Conservation (phyloP, 1,139 yeast species). For the Geotrichum fermentans region DNA sequence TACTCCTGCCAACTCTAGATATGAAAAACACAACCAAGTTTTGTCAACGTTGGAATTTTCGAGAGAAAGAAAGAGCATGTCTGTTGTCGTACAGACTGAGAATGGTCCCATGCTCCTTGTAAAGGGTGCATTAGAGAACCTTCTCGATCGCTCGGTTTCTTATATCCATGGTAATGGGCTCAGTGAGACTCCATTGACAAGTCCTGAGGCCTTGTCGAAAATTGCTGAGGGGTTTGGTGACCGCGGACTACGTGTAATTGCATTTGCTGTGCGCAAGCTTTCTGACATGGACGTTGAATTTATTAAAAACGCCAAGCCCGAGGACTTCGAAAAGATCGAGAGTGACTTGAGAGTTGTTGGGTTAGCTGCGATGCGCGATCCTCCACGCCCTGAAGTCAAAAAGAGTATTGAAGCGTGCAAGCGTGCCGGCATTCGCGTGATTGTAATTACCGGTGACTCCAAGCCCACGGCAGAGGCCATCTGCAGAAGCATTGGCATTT, state of each 20-base stretch:
- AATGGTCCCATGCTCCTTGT: slow-evolving; percentile 37
- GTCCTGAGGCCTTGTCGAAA: slow-evolving; percentile 26
- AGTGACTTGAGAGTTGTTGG: slow-evolving; percentile 44
- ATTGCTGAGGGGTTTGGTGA: slow-evolving; percentile 41
- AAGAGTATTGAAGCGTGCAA: slow-evolving; percentile 45
- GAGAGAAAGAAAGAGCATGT: slow-evolving; percentile 49
- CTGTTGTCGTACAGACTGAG: slow-evolving; percentile 40
- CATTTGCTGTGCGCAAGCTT: slow-evolving; percentile 38
- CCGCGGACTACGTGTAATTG: slow-evolving; percentile 47
- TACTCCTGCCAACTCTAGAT: slow-evolving; percentile 22
- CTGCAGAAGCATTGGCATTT: slow-evolving; percentile 49
- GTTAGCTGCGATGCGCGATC: slow-evolving; percentile 50
- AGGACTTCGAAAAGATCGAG: slow-evolving; percentile 34
- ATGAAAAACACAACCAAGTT: slow-evolving; percentile 15
- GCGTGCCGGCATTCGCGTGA: slow-evolving; percentile 51
- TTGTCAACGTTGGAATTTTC: slow-evolving; percentile 37
- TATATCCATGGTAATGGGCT: slow-evolving; percentile 35
- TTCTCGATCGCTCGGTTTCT: slow-evolving; percentile 42
- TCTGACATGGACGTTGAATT: slow-evolving; percentile 10
- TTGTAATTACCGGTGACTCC: slow-evolving; percentile 54
- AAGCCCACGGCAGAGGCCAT: slow-evolving; percentile 52
- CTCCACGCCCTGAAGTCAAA: slow-evolving; percentile 51
- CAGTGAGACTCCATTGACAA: slow-evolving; percentile 28
- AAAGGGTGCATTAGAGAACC: slow-evolving; percentile 53
- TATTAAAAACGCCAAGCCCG: slow-evolving; percentile 24